Conservation (phyloP, 78 protist species). For the Planoprotostelium fungivorum region DNA sequence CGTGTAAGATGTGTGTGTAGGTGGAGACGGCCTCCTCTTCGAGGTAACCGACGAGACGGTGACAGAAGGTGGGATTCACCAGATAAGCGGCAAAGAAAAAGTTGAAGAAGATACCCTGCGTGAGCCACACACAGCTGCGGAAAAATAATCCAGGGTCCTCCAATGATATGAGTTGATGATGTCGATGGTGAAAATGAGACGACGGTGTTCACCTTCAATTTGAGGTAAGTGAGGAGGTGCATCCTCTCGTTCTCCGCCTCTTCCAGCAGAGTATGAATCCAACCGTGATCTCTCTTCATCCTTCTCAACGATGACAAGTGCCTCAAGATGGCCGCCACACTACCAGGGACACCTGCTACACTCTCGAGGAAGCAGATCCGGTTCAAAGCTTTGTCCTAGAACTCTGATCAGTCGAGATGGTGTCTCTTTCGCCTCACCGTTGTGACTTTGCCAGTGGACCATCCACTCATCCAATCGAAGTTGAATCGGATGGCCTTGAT, state of each 20-base stretch:
- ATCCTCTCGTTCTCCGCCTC: conserved; percentile 90
- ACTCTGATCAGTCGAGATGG: neutral
- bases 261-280: conserved; percentile 25
- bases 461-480: neutral
- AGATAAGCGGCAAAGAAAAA: conserved; percentile 33
- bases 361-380: neutral
- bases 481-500: neutral
- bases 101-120: conserved; percentile 64
- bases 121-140: conserved; percentile 21
- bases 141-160: conserved; percentile 20
- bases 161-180: conserved; percentile 26
- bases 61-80: conserved; percentile 47
- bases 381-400: neutral
- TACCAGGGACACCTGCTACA: neutral
- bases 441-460: neutral
- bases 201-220: conserved; percentile 14
- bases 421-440: neutral
- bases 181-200: neutral
- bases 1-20: conserved; percentile 15
- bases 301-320: conserved; percentile 70
- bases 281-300: conserved; percentile 70
- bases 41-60: conserved; percentile 85
- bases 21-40: conserved; percentile 79
- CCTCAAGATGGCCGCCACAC: conserved; percentile 56
- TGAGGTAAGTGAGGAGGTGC: conserved; percentile 76